Evolutionary conservation across 495 filamentous ascomycete species (phyloP), one percentile per base, ranked within the genome.

Genomic region (Penicillium cinerascens): DNA sequence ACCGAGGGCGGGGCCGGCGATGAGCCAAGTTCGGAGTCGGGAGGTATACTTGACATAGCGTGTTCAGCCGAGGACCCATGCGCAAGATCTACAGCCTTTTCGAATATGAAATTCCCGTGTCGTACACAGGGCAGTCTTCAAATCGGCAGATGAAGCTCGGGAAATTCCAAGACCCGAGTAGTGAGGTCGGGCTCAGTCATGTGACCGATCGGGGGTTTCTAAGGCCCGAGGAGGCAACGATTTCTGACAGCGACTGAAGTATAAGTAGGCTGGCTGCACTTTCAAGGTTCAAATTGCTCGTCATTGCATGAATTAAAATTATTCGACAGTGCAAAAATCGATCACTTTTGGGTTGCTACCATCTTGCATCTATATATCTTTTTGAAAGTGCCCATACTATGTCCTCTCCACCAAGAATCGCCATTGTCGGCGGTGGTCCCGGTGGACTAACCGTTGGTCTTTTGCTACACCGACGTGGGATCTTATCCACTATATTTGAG

Each of bases 361-460:
- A 3, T 13, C 29, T 33, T 33, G 26, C 26, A 29, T 33, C 29
- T 13, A 33, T 33, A 33, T 10, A 33, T 3, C 29, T 3, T 33
- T 3, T 10, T 33, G 29, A 11, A 33, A 10, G 3, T 10, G 29
- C 11, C 29, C 29, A 33, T 33, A 33, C 37, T 11, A 51, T 51
- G 49, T 29, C 49, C 7, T 38, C 45, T 13, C 33, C 43, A 37
- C 65, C 68, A 42, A 63, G 36, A 44, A 79, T 84, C 39, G 81
- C 81, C 33, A 82, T 84, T 54, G 66, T 83, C 29, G 81, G 82
- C 54, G 81, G 66, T 37, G 84, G 82, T 4, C 83, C 82, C 18
- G 75, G 71, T 3, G 83, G 84, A 21, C 70, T 82, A 17, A 79
- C 77, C 4, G 72, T 86, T 10, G 80, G 77, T n/a, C 69, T 73